Percentiles rank a stretch among this genome's conserved stretches.
Conservation (phyloP, 2,329 filamentous ascomycete genomes). For the Mycosphaerella arachidis region DNA sequence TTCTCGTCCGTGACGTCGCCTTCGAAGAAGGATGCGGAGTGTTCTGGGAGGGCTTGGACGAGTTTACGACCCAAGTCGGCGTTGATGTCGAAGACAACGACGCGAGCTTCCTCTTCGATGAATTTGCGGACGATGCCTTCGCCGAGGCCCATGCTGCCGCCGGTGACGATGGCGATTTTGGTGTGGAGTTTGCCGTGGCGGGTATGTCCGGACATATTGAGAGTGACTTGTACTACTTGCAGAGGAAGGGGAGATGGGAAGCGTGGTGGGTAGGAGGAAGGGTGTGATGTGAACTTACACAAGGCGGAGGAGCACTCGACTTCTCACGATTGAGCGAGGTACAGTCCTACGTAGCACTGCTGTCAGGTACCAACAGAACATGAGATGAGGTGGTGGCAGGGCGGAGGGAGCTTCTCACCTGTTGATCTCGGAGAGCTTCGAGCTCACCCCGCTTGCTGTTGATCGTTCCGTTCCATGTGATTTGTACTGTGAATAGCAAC, state of each 20-base stretch:
- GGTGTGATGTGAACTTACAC: not conserved
- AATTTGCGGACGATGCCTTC: constrained; percentile 31
- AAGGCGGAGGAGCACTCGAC: not conserved
- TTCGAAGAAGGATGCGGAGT: constrained; percentile 6
- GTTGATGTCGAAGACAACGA: constrained; percentile 29
- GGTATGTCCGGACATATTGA: not conserved
- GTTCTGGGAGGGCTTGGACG: constrained; percentile 1
- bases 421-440: not conserved
- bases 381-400: not conserved
- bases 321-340: not conserved
- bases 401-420: not conserved
- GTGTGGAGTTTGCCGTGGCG: constrained; percentile 10
- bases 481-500: not conserved
- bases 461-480: not conserved
- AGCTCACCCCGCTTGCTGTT: not conserved
- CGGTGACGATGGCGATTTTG: constrained; percentile 28
- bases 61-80: constrained; percentile 12
- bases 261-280: not conserved
- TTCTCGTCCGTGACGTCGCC: constrained; percentile 26
- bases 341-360: not conserved
- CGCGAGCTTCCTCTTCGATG: constrained; percentile 27
- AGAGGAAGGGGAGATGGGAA: not conserved
- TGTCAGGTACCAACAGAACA: not conserved
- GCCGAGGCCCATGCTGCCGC: constrained; percentile 30
- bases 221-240: not conserved